These are phyloP conservation scores for Arthrocladium fulminans DNA, from an alignment of 2,329 filamentous ascomycete genomes.

Conservation along the genomic window DNA sequence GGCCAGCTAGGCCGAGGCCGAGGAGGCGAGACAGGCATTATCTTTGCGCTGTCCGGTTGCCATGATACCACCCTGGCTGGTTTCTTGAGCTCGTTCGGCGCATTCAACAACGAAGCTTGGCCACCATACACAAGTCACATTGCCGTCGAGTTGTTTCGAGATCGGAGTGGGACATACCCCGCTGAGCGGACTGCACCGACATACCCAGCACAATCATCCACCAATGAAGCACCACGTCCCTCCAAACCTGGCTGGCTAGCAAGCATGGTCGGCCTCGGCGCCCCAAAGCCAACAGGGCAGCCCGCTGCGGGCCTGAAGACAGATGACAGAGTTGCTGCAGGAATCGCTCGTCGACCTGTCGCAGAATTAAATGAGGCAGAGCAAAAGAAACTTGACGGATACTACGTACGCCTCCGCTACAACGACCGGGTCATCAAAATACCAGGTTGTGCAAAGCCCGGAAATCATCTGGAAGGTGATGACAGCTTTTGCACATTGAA, in stretches of 20 bases:
- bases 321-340: constrained; percentile 25
- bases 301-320: constrained; percentile 16
- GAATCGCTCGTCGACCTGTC: constrained; percentile 54
- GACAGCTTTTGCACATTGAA: constrained; percentile 83
- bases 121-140: constrained; percentile 90
- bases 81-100: constrained; percentile 67
- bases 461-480: constrained; percentile 79
- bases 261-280: constrained; percentile 22
- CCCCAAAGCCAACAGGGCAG: constrained; percentile 25
- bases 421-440: constrained; percentile 77
- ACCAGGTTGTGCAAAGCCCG: constrained; percentile 65
- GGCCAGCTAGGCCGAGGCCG: constrained; percentile 34
- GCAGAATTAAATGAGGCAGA: constrained; percentile 49
- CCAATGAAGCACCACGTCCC: background rate
- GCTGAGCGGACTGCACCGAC: constrained; percentile 27
- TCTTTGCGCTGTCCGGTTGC: constrained; percentile 73
- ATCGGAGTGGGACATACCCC: constrained; percentile 27
- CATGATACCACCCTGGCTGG: constrained; percentile 89
- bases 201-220: constrained; percentile 24
- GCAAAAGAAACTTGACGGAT: constrained; percentile 55
- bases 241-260: constrained; percentile 18
- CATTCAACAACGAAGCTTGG: constrained; percentile 66
- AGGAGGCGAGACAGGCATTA: constrained; percentile 48
- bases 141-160: constrained; percentile 79
- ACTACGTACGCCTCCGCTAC: constrained; percentile 84